Evolutionary conservation across 805 yeast genomes (phyloP), one percentile per base, ranked within the genome.

Genomic region (Yamadazyma ubonensis): DNA sequence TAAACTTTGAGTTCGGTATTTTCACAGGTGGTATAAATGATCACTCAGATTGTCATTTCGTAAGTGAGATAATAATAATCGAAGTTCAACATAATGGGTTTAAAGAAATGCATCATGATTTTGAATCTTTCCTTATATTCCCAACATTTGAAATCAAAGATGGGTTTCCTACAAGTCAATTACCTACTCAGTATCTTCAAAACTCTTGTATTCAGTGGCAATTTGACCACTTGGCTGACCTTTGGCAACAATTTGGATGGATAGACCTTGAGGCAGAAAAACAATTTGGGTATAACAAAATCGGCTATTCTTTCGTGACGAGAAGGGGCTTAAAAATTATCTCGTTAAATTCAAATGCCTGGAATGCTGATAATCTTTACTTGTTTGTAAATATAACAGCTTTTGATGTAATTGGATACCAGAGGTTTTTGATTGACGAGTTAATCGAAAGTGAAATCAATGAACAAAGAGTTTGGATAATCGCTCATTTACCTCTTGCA

Each of bases 21-120:
- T 83, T 83, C 67, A 83, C 88, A 3, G 89, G 89, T 39, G 90
- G 82, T 50, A 66, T 81, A 53, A 79, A 79, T 34, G 87, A 82
- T 55, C 88, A 82, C 53, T 22, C 29, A n/a, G 80, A 75, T 46
- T 78, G 72, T 41, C 49, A 63, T 7, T 63, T 67, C 29, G 67
- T 70, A 49, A 72, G 71, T 38, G 64, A 73, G 33, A 83, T 79
- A 27, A 74, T 76, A 43, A 86, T 83, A 43, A 85, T 70, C 4
- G 84, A 72, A 5, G 79, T 82, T 8, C 91, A 83, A 38, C 79
- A 87, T 39, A 83, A 65, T 53, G 81, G 84, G 44, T 86, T 82
- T 31, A 74, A 67, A 9, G 74, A 79, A 44, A 65, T 82, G 64
- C 79, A 81, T 41, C 61, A 61, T 41, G 67, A 53, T 47, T 66